Evolutionary conservation across 2,329 filamentous ascomycete genomes (phyloP).

Genomic region (Canariomyces notabilis): DNA sequence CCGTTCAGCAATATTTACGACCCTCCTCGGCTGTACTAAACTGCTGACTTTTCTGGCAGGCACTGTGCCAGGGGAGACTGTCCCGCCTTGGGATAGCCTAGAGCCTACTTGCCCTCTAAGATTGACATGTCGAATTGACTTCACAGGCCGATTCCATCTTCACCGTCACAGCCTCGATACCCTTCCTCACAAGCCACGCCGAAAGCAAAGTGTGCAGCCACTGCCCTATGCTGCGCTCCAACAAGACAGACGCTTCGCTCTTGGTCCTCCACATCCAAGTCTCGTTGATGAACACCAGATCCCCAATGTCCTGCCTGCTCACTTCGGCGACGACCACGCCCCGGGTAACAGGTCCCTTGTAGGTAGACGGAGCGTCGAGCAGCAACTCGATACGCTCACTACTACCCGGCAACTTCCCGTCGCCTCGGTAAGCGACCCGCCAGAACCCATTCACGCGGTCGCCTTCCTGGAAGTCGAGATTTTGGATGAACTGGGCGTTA

Average conservation of each 20-base stretch:
- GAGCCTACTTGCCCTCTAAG: no score
- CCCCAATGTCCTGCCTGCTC: conserved; percentile 7
- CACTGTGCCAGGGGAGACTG: no score
- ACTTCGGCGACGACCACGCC: conserved; percentile 27
- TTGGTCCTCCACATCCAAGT: conserved; percentile 36
- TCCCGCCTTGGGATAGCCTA: no score
- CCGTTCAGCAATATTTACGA: no score
- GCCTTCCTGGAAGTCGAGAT: conserved; percentile 23
- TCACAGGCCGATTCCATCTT: no score
- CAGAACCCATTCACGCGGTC: conserved; percentile 33
- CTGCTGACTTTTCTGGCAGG: no score
- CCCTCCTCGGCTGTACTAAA: no score
- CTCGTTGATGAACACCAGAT: conserved; percentile 33
- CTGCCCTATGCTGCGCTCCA: conserved; percentile 28
- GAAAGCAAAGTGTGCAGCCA: conserved; percentile 28
- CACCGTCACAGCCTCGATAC: conserved; percentile 4
- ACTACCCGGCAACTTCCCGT: background rate
- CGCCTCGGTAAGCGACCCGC: conserved; percentile 25
- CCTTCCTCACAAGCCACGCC: conserved; percentile 8
- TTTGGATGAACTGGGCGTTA: conserved; percentile 22
- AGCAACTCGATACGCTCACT: conserved; percentile 29
- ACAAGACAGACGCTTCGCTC: conserved; percentile 27
- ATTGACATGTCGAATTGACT: no score
- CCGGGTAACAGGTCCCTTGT: conserved; percentile 23
- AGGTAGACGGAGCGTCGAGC: conserved; percentile 25